phyloP scores from a whole-genome alignment of 2,329 filamentous ascomycete species.

The Keithomyces neogunnii region DNA sequence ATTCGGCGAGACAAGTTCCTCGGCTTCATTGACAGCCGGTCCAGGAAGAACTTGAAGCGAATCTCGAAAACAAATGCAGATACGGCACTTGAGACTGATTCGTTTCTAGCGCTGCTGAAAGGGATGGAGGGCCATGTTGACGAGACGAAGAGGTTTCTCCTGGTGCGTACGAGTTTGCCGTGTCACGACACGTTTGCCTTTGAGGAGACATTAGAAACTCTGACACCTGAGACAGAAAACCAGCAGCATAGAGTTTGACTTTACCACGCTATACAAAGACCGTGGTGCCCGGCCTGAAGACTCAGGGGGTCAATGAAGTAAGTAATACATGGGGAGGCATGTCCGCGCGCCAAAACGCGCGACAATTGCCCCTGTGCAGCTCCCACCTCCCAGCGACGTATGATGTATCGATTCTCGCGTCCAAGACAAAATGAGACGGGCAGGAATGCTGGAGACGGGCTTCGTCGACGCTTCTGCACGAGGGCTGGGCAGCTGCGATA shows the following conservation, averaged over 20 bases:
- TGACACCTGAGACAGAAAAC: slow-evolving; percentile 3
- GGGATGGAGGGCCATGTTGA: slow-evolving; percentile 6
- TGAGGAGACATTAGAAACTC: background rate
- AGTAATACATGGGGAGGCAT: too few species aligned
- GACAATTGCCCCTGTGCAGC: background rate
- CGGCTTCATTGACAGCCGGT: slow-evolving; percentile 6
- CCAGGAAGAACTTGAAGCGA: slow-evolving; percentile 7
- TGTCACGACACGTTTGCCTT: background rate
- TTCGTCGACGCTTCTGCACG: too few species aligned
- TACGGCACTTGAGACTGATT: slow-evolving; percentile 2
- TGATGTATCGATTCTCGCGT: too few species aligned
- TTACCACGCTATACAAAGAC: slow-evolving; percentile 4
- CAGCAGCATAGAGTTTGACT: slow-evolving; percentile 10
- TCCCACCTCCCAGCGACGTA: too few species aligned
- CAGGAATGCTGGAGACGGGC: too few species aligned
- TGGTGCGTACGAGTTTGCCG: slow-evolving; percentile 1
- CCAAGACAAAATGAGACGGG: too few species aligned
- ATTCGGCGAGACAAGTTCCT: slow-evolving; percentile 27
- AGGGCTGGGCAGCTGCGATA: too few species aligned
- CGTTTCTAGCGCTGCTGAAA: slow-evolving; percentile 7
- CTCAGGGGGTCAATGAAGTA: too few species aligned
- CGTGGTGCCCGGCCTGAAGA: background rate
- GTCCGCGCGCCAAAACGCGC: too few species aligned
- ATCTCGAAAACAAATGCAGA: slow-evolving; percentile 2
- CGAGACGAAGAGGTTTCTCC: slow-evolving; percentile 5